Conservation (phyloP, 352 stramenopile species). For the Pythium biforme region DNA sequence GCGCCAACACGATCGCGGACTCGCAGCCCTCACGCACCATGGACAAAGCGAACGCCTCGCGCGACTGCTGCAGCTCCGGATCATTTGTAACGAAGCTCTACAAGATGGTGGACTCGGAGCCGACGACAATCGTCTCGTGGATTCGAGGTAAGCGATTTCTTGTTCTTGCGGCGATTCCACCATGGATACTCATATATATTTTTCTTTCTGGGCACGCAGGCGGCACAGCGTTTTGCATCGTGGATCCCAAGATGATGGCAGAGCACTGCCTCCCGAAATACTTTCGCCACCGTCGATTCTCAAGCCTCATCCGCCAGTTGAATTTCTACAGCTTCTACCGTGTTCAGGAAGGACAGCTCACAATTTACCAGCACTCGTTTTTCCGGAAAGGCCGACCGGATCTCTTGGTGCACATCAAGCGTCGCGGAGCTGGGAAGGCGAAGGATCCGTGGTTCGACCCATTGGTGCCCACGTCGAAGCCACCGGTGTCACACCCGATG, state of each 20-base stretch:
- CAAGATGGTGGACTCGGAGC: slow-evolving; percentile 83
- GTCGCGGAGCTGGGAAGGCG: slow-evolving; percentile 73
- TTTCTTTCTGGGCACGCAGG: slow-evolving; percentile 30
- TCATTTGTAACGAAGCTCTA: slow-evolving; percentile 87
- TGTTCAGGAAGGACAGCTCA: slow-evolving; percentile 81
- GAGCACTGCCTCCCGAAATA: slow-evolving; percentile 90
- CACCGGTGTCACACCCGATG: slow-evolving; percentile 9
- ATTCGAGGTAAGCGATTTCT: slow-evolving; percentile 35
- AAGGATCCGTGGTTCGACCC: slow-evolving; percentile 87
- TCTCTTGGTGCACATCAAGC: slow-evolving; percentile 83
- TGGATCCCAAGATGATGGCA: slow-evolving; percentile 87
- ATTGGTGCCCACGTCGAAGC: slow-evolving; percentile 26
- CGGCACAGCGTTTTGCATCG: slow-evolving; percentile 89
- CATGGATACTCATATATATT: background rate
- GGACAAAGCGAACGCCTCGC: slow-evolving; percentile 19
- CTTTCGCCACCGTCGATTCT: slow-evolving; percentile 88
- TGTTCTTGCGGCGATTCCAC: background rate
- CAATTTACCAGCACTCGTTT: slow-evolving; percentile 86
- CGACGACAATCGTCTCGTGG: slow-evolving; percentile 79
- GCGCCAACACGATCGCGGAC: slow-evolving; percentile 26
- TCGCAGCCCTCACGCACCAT: slow-evolving; percentile 21
- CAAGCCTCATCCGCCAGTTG: slow-evolving; percentile 87
- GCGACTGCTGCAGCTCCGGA: slow-evolving; percentile 43
- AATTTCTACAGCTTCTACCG: slow-evolving; percentile 94
- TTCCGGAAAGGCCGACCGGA: slow-evolving; percentile 82